Percentiles rank a stretch among this genome's conserved stretches.
Conservation (phyloP, 441 rosid genomes). For the Pelargonium fulgidum region DNA sequence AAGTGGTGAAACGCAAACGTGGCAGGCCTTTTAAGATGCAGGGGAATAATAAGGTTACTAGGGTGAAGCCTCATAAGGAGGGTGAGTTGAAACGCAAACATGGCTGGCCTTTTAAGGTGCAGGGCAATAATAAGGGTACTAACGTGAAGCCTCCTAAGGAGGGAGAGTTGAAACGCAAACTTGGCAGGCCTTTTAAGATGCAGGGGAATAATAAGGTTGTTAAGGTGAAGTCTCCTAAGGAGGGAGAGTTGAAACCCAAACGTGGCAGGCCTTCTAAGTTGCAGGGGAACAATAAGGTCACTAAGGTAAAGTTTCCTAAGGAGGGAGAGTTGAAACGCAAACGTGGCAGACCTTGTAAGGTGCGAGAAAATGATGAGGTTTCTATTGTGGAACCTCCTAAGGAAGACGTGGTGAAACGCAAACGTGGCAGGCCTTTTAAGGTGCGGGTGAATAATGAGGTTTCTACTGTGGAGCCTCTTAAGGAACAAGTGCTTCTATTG, state of each 20-base stretch:
- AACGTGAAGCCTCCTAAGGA: constrained; percentile 17
- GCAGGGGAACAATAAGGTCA: constrained; percentile 2
- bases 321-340: constrained; percentile 16
- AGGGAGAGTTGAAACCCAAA: background rate
- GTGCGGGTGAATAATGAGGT: background rate
- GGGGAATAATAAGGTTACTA: background rate
- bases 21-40: background rate
- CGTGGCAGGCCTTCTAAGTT: constrained; percentile 20
- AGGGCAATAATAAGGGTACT: constrained; percentile 16
- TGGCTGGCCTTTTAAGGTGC: constrained; percentile 26
- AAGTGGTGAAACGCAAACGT: background rate
- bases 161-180: constrained; percentile 13
- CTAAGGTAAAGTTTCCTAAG: background rate
- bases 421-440: background rate
- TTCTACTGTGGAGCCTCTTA: background rate
- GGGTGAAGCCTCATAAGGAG: background rate
- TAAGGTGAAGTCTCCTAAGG: background rate
- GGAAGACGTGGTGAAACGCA: background rate
- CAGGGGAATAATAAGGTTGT: constrained; percentile 12
- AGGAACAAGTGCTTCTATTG: constrained; percentile 13
- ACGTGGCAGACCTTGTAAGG: constrained; percentile 34
- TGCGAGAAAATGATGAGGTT: constrained; percentile 14
- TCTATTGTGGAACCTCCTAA: background rate
- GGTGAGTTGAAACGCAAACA: constrained; percentile 23
- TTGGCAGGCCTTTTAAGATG: constrained; percentile 32